These are phyloP conservation scores for Phytopythium helicoides DNA, from an alignment of 352 stramenopile species.

Conservation along the genomic window DNA sequence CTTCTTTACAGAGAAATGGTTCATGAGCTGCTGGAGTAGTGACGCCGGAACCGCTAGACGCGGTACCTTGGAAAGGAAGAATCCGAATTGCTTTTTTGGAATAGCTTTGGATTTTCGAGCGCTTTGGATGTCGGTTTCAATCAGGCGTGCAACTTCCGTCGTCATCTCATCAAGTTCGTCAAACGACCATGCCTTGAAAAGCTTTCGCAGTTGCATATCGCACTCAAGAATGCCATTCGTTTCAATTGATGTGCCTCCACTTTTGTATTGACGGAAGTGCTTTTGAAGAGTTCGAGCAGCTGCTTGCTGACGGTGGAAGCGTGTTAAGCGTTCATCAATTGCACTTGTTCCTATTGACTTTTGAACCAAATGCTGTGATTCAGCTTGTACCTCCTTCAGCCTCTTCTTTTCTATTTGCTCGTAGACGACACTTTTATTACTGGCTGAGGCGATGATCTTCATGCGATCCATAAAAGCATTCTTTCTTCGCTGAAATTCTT, in stretches of 20 bases:
- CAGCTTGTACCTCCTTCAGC: slow-evolving; percentile 14
- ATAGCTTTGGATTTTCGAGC: slow-evolving; percentile 23
- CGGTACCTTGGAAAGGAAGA: slow-evolving; percentile 43
- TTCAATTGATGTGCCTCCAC: slow-evolving; percentile 1
- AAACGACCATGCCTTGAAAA: slow-evolving; percentile 39
- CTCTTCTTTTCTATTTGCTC: slow-evolving; percentile 61
- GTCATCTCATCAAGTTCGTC: slow-evolving; percentile 36
- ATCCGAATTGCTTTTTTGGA: slow-evolving; percentile 51
- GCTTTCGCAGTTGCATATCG: slow-evolving; percentile 32
- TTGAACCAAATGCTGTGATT: background rate
- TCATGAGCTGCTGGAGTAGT: slow-evolving; percentile 36
- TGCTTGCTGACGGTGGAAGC: slow-evolving; percentile 1
- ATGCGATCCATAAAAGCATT: slow-evolving; percentile 73
- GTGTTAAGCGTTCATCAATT: slow-evolving; percentile 1
- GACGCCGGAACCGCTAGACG: slow-evolving; percentile 37
- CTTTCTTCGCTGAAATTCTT: slow-evolving; percentile 71
- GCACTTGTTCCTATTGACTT: background rate
- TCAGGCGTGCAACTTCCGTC: slow-evolving; percentile 27
- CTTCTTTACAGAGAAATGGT: slow-evolving; percentile 36
- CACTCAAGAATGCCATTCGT: slow-evolving; percentile 24
- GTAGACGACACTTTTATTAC: slow-evolving; percentile 71
- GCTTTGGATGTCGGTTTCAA: slow-evolving; percentile 34
- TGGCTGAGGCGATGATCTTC: slow-evolving; percentile 62
- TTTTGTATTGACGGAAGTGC: slow-evolving; percentile 36
- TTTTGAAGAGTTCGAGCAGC: slow-evolving; percentile 33